Evolutionary conservation across 768 basidiomycete genomes (phyloP), one percentile per base, ranked within the genome.

Genomic region (Dacryopinax spathularia): DNA sequence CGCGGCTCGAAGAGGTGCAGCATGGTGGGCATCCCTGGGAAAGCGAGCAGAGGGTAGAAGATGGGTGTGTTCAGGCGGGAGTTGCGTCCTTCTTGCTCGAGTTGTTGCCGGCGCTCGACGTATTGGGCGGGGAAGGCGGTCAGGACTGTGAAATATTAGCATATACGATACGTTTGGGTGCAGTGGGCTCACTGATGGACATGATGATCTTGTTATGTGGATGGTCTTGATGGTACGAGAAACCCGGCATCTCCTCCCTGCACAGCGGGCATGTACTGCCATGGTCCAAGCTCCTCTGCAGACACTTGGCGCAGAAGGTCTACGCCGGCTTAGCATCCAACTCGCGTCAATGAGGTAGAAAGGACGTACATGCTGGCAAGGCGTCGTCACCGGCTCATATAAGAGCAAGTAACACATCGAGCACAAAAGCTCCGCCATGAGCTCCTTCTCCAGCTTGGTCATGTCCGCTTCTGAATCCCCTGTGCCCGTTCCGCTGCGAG

Each of bases 1-100:
- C 89, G 81, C 0, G 95, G 95, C 73, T 98, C 95, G 72, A 91
- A 97, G 70, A 98, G 86, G 73, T 96, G 93, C 16, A 98, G 77
- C 62, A 87, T 79, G 56, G 88, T 93, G 37, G 91, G 92, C 77
- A 92, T 84, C 63, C 87, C 88, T 1, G 95, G 95, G 76, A 96
- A 98, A 48, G 86, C 84, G 60, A 96, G 84, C 41, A 88, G 88
- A 72, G 87, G 89, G 67, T 93, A 84, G 69, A 97, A 94, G 65
- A 98, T 87, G 63, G 95, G 92, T 18, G 90, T 93, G 71, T 91
- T 84, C 64, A 95, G 81, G 48, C 86, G 80, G 15, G 84, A 80
- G 68, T 90, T 83, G 63, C 83, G 85, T 73, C 89, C 88, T 68
- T 91, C 91, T 62, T 82, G 80, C 64, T 85, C 81, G 63, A 90